These are phyloP conservation scores for Sequoiadendron giganteum DNA, from an alignment of 75 land plant species.

Conservation along the genomic window DNA sequence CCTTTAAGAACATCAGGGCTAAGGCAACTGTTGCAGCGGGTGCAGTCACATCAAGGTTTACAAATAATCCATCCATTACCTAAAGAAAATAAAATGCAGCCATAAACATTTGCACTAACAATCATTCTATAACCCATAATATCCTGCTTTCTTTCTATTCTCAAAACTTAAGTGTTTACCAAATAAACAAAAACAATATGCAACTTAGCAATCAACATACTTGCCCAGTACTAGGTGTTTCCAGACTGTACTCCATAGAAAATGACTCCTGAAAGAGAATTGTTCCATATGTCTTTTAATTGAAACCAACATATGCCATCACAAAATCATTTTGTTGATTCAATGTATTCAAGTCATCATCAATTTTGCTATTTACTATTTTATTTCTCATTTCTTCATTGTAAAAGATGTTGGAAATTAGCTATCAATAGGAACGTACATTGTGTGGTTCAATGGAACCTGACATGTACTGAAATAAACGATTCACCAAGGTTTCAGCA, in stretches of 20 bases:
- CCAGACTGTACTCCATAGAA: slow-evolving; percentile 7
- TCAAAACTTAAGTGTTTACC: neutral
- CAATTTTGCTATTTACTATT: neutral
- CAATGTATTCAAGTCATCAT: neutral
- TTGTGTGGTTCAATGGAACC: slow-evolving; percentile 63
- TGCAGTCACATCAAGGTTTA: slow-evolving; percentile 97
- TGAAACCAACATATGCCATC: neutral
- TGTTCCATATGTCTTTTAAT: neutral
- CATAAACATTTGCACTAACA: neutral
- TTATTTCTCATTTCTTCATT: neutral
- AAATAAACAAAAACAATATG: neutral
- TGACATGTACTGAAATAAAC: slow-evolving; percentile 78
- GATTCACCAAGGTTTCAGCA: slow-evolving; percentile 68
- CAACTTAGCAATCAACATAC: slow-evolving; percentile 1
- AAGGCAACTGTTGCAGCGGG: slow-evolving; percentile 98
- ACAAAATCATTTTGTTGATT: neutral
- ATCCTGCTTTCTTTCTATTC: neutral
- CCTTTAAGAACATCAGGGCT: slow-evolving; percentile 91
- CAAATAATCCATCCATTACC: slow-evolving; percentile 80
- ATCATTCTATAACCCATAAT: neutral
- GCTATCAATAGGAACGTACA: slow-evolving; percentile 38
- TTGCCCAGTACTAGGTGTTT: neutral
- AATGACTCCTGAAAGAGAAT: slow-evolving; percentile 7
- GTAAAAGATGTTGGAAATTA: neutral
- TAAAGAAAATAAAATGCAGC: slow-evolving; percentile 9